A percentile compares a stretch with the other conserved stretches of the same genome.
Evolutionary conservation across 169 alveolate genomes (phyloP).

Genomic region (Plasmodium vivax): DNA sequence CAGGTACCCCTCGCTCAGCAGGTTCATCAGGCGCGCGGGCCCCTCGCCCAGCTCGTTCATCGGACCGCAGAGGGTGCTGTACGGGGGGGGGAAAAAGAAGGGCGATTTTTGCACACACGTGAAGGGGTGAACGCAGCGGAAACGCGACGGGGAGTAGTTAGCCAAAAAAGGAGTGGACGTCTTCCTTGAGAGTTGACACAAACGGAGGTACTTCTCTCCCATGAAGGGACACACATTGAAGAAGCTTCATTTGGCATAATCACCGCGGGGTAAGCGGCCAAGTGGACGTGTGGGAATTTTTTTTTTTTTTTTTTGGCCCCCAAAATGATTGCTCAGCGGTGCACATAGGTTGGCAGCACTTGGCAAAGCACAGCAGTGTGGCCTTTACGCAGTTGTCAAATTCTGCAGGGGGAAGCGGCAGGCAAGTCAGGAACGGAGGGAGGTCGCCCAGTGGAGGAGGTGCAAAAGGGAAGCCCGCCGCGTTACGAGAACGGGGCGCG

Average conservation of each 20-base stretch:
- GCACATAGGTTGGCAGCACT: not conserved
- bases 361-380: not conserved
- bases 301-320: not conserved
- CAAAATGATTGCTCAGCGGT: not conserved
- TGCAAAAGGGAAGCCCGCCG: not conserved
- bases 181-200: not conserved
- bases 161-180: not conserved
- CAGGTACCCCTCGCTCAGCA: conserved; percentile 47
- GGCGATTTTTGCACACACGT: not conserved
- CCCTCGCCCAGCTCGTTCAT: not conserved
- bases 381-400: not conserved
- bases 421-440: not conserved
- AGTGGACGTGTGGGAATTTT: not conserved
- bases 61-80: not conserved
- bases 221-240: not conserved
- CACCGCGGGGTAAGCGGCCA: not conserved
- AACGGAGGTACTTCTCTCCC: not conserved
- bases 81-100: not conserved
- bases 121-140: not conserved
- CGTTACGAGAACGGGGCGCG: too few species aligned
- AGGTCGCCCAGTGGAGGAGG: not conserved
- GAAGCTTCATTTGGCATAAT: not conserved
- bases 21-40: conserved; percentile 1
- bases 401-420: not conserved
- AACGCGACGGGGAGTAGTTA: not conserved